Conservation (phyloP, 1,284 basidiomycete genomes). For the Cryptococcus hybrid region DNA sequence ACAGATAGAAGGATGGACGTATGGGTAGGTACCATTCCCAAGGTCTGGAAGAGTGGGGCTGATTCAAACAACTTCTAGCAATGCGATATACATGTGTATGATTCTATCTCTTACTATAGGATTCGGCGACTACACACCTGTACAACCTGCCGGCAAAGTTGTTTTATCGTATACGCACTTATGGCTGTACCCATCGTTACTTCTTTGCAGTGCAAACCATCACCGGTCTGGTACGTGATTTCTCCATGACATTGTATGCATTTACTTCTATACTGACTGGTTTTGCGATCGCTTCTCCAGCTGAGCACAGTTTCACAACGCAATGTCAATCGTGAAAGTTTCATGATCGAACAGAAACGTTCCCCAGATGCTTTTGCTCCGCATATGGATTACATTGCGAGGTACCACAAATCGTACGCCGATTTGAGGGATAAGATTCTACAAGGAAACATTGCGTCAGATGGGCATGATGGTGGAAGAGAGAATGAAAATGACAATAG, state of each 20-base stretch:
- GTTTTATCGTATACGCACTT: constrained; percentile 50
- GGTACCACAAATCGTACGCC: constrained; percentile 32
- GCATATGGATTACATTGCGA: constrained; percentile 42
- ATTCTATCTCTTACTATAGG: constrained; percentile 48
- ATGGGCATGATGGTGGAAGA: constrained; percentile 1
- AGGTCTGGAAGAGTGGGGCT: not conserved
- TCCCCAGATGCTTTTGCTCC: constrained; percentile 39
- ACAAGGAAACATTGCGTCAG: constrained; percentile 9
- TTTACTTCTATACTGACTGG: no score
- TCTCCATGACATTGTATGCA: no score
- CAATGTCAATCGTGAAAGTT: constrained; percentile 14
- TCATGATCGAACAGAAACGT: constrained; percentile 18
- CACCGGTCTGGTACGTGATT: constrained; percentile 36
- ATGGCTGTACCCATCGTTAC: constrained; percentile 53
- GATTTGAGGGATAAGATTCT: constrained; percentile 21
- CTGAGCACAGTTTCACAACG: constrained; percentile 32
- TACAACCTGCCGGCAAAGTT: constrained; percentile 38
- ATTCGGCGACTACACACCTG: constrained; percentile 45
- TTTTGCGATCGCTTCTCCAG: constrained; percentile 5
- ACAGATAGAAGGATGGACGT: constrained; percentile 46
- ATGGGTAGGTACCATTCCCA: constrained; percentile 25
- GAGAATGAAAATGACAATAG: constrained; percentile 1
- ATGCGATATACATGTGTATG: constrained; percentile 24
- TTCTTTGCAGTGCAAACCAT: constrained; percentile 52
- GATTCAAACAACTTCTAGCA: constrained; percentile 9